Conservation (phyloP, 306 rosid species). For the Begonia loranthoides region DNA sequence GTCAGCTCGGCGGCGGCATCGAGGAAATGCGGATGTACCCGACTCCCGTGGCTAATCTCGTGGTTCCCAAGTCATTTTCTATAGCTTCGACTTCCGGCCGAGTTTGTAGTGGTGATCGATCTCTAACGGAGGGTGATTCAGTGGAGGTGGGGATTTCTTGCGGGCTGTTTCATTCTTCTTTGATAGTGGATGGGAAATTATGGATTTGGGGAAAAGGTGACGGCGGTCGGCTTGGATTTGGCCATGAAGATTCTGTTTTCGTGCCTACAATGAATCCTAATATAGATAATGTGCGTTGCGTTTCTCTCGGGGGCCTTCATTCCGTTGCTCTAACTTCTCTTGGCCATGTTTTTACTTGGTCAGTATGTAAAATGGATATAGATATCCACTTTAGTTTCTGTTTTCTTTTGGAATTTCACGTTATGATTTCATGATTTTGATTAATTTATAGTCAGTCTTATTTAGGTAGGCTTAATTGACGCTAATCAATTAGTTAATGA, state of each 20-base stretch:
- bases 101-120: neutral
- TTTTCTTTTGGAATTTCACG: too few species aligned
- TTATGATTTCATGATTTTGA: too few species aligned
- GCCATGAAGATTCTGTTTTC: slow-evolving; percentile 5
- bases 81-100: slow-evolving; percentile 45
- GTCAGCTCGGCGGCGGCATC: slow-evolving; percentile 89
- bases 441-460: too few species aligned
- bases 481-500: too few species aligned
- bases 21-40: slow-evolving; percentile 88
- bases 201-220: slow-evolving; percentile 99
- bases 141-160: slow-evolving; percentile 70
- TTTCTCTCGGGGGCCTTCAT: slow-evolving; percentile 73
- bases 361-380: slow-evolving; percentile 1
- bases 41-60: slow-evolving; percentile 54
- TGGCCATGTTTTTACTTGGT: slow-evolving; percentile 84
- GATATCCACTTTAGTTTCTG: too few species aligned
- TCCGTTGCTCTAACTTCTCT: slow-evolving; percentile 48
- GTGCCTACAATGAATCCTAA: slow-evolving; percentile 65
- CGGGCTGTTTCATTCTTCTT: slow-evolving; percentile 71
- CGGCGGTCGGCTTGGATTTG: slow-evolving; percentile 74
- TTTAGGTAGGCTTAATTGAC: too few species aligned
- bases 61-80: slow-evolving; percentile 41
- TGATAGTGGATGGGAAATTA: slow-evolving; percentile 43
- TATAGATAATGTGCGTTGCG: slow-evolving; percentile 32
- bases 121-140: neutral